Conservation (phyloP, 805 yeast genomes). For the Komagataella mondaviorum region DNA sequence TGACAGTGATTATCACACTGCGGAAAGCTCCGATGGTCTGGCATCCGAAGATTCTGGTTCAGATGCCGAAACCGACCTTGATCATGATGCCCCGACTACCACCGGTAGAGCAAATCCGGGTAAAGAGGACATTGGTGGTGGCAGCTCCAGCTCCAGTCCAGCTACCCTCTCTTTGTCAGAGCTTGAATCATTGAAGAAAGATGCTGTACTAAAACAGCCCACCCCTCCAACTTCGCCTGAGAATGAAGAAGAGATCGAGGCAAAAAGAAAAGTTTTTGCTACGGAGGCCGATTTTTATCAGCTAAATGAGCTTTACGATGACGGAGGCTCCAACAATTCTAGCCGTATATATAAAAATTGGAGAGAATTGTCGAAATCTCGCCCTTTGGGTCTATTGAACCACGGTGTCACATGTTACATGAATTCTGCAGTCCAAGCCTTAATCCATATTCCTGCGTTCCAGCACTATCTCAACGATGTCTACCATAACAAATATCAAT, state of each 20-base stretch:
- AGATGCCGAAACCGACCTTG: constrained; percentile 4
- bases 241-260: constrained; percentile 9
- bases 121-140: constrained; percentile 9
- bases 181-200: neutral
- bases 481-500: constrained; percentile 34
- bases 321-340: constrained; percentile 51
- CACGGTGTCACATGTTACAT: constrained; percentile 96
- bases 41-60: constrained; percentile 2
- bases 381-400: constrained; percentile 63
- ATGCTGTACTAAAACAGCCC: constrained; percentile 7
- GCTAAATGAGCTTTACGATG: constrained; percentile 41
- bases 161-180: neutral
- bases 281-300: constrained; percentile 31
- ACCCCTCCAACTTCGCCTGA: constrained; percentile 24
- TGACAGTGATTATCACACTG: constrained; percentile 17
- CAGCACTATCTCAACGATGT: constrained; percentile 71
- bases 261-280: constrained; percentile 8
- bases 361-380: constrained; percentile 33
- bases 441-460: constrained; percentile 84
- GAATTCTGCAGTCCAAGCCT: constrained; percentile 86
- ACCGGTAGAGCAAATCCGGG: constrained; percentile 12
- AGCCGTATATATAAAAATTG: constrained; percentile 58
- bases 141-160: neutral
- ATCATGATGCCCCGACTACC: constrained; percentile 3
- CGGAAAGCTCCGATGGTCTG: constrained; percentile 6